phyloP scores from a whole-genome alignment of 108 stramenopile genomes.

The Nitzschia sp. region DNA sequence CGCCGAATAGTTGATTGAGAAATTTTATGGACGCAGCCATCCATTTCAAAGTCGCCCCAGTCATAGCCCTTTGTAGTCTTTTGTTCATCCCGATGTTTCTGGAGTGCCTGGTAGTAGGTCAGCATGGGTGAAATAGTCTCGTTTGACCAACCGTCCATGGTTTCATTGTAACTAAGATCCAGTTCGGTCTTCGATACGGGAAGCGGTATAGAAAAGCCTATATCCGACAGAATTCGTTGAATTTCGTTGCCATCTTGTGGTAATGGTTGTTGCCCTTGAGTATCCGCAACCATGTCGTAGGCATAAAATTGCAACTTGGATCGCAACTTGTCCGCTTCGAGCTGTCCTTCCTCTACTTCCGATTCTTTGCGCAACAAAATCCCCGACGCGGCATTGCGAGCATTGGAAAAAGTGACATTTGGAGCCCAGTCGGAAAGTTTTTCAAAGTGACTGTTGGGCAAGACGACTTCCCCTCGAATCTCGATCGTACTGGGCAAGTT shows the following conservation, averaged over 20 bases:
- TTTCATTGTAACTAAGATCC: not conserved
- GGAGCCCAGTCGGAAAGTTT: not conserved
- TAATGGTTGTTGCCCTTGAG: not conserved
- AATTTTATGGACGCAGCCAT: slow-evolving; percentile 94
- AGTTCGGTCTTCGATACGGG: slow-evolving; percentile 39
- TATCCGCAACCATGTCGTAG: slow-evolving; percentile 65
- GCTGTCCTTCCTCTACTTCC: slow-evolving; percentile 3
- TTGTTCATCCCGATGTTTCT: slow-evolving; percentile 32
- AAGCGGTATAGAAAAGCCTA: slow-evolving; percentile 68
- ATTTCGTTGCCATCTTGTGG: slow-evolving; percentile 34
- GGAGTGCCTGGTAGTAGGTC: slow-evolving; percentile 51
- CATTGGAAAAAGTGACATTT: slow-evolving; percentile 67
- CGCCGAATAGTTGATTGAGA: slow-evolving; percentile 42
- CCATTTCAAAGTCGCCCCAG: slow-evolving; percentile 77
- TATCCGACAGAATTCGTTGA: slow-evolving; percentile 35
- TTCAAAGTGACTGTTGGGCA: slow-evolving; percentile 59
- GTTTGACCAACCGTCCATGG: slow-evolving; percentile 8
- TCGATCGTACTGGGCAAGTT: slow-evolving; percentile 48
- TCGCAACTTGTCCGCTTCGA: slow-evolving; percentile 37
- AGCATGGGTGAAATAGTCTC: slow-evolving; percentile 37
- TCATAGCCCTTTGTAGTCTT: slow-evolving; percentile 17
- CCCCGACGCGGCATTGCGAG: slow-evolving; percentile 93
- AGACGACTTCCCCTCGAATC: slow-evolving; percentile 91
- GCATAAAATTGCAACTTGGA: slow-evolving; percentile 83
- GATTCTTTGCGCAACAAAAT: slow-evolving; percentile 79